phyloP scores from a whole-genome alignment of 1,284 basidiomycete genomes.

The Rugosomyces carneus region DNA sequence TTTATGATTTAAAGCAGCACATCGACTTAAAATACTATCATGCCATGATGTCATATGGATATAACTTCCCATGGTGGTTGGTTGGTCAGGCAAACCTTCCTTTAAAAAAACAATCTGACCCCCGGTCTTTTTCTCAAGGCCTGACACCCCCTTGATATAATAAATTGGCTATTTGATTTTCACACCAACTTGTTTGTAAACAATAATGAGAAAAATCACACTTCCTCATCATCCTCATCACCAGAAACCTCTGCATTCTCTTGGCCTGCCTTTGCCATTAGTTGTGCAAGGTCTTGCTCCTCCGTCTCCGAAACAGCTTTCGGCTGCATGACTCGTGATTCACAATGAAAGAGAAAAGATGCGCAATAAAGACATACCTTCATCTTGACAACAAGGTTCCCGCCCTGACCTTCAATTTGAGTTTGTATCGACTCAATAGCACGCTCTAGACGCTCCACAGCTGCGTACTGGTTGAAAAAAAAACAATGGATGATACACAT shows the following conservation, averaged over 20 bases:
- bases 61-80: no score
- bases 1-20: no score
- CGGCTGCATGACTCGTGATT: constrained; percentile 47
- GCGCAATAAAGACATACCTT: constrained; percentile 47
- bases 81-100: no score
- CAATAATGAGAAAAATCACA: no score
- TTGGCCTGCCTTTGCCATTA: constrained; percentile 88
- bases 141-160: no score
- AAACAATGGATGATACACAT: not conserved
- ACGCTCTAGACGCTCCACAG: constrained; percentile 89
- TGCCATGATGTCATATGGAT: no score
- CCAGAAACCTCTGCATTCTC: constrained; percentile 95
- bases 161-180: no score
- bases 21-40: no score
- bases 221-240: constrained; percentile 82
- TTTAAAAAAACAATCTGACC: no score
- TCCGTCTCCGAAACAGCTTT: constrained; percentile 97
- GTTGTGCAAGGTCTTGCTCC: constrained; percentile 89
- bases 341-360: not conserved
- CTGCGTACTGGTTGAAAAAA: constrained; percentile 78
- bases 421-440: constrained; percentile 88
- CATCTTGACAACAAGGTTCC: constrained; percentile 92
- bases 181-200: no score
- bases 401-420: constrained; percentile 81
- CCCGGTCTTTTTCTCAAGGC: no score